Evolutionary conservation across 169 alveolate species (phyloP).

Genomic region (Cryptosporidium felis): DNA sequence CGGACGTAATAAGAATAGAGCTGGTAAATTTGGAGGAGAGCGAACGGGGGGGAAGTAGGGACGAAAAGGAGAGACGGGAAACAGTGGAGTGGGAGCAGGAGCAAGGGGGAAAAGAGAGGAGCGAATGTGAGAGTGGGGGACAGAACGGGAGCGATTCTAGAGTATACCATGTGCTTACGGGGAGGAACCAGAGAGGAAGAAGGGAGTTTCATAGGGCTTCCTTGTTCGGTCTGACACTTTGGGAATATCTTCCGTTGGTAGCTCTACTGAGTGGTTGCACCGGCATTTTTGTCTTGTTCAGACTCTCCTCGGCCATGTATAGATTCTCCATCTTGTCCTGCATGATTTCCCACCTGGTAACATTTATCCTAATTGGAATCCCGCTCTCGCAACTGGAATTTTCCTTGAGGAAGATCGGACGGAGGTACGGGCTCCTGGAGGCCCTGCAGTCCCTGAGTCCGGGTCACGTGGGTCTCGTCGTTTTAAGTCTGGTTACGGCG

Average conservation of each 20-base stretch:
- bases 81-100: too few relatives aligned
- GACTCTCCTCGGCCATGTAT: slow-evolving; percentile 56
- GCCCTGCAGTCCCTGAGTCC: slow-evolving; percentile 13
- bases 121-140: neutral
- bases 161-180: neutral
- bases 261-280: slow-evolving; percentile 65
- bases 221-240: slow-evolving; percentile 22
- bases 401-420: slow-evolving; percentile 47
- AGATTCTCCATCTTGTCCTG: slow-evolving; percentile 59
- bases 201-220: neutral
- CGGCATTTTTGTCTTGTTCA: slow-evolving; percentile 45
- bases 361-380: slow-evolving; percentile 47
- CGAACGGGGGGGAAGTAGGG: too few relatives aligned
- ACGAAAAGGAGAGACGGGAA: too few relatives aligned
- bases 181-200: neutral
- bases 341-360: slow-evolving; percentile 34
- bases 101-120: neutral
- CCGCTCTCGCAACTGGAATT: slow-evolving; percentile 54
- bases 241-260: slow-evolving; percentile 54
- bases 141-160: neutral
- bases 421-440: slow-evolving; percentile 33
- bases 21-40: too few relatives aligned
- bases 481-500: slow-evolving; percentile 18
- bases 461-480: neutral
- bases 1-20: too few relatives aligned